Conservation (phyloP, 2,329 filamentous ascomycete species). For the Madurella mycetomatis region DNA sequence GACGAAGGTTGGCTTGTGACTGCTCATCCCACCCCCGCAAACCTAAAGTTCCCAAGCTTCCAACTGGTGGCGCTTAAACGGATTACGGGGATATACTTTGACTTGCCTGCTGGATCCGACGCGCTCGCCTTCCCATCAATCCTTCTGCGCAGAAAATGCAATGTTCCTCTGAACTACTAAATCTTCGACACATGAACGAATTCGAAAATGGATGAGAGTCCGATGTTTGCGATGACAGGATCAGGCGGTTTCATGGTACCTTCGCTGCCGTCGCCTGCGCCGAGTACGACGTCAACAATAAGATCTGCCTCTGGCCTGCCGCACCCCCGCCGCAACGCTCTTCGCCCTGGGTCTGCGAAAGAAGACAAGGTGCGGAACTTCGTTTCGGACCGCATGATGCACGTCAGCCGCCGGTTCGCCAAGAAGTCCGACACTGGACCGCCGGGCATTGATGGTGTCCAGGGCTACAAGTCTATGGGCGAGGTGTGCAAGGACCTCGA, state of each 20-base stretch:
- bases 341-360: slow-evolving; percentile 54
- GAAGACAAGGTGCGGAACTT: slow-evolving; percentile 58
- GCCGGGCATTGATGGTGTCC: slow-evolving; percentile 41
- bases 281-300: slow-evolving; percentile 44
- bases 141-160: slow-evolving; percentile 12
- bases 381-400: slow-evolving; percentile 48
- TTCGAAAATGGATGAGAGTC: slow-evolving; percentile 18
- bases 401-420: slow-evolving; percentile 54
- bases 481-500: slow-evolving; percentile 73
- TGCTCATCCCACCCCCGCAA: not conserved
- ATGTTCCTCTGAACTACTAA: slow-evolving; percentile 11
- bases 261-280: slow-evolving; percentile 51
- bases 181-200: not conserved
- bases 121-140: not conserved
- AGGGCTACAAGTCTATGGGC: slow-evolving; percentile 56
- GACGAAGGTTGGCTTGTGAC: not conserved
- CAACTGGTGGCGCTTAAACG: not conserved
- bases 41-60: not conserved
- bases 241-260: slow-evolving; percentile 51
- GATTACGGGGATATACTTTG: not conserved
- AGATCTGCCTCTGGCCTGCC: slow-evolving; percentile 42
- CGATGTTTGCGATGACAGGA: slow-evolving; percentile 9
- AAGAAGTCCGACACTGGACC: slow-evolving; percentile 52
- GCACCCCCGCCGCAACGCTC: slow-evolving; percentile 48
- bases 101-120: not conserved